phyloP scores from a whole-genome alignment of 2,329 filamentous ascomycete species.

The Pseudogymnoascus sp. region DNA sequence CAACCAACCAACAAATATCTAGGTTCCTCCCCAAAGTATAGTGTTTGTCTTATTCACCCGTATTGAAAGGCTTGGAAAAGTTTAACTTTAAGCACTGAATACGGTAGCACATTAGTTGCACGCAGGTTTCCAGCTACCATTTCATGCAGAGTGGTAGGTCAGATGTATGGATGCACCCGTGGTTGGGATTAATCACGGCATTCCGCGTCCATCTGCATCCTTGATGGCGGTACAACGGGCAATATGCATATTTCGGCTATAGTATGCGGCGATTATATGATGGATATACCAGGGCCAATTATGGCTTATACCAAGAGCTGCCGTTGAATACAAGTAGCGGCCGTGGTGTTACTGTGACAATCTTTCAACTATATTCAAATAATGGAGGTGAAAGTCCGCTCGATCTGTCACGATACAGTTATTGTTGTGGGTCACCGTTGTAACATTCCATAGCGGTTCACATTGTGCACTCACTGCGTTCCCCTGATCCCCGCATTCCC shows the following conservation, averaged over 20 bases:
- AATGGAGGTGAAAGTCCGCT: neutral
- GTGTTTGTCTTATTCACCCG: neutral
- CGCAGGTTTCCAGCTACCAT: neutral
- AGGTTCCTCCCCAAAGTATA: neutral
- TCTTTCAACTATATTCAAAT: neutral
- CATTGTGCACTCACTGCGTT: neutral
- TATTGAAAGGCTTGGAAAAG: neutral
- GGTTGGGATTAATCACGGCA: neutral
- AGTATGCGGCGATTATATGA: neutral
- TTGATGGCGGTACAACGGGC: neutral
- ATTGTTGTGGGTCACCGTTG: neutral
- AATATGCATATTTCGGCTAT: neutral
- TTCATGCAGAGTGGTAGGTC: neutral
- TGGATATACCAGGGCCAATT: neutral
- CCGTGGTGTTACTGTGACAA: neutral
- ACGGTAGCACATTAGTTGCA: neutral
- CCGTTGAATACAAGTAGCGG: neutral
- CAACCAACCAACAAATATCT: neutral
- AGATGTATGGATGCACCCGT: neutral
- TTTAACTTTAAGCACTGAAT: neutral
- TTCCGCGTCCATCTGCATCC: neutral
- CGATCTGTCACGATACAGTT: neutral
- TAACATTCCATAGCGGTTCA: neutral
- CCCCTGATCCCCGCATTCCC: neutral
- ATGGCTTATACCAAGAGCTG: neutral